Evolutionary conservation across 352 stramenopile species (phyloP).

Genomic region (Phytopythium kandeliae): DNA sequence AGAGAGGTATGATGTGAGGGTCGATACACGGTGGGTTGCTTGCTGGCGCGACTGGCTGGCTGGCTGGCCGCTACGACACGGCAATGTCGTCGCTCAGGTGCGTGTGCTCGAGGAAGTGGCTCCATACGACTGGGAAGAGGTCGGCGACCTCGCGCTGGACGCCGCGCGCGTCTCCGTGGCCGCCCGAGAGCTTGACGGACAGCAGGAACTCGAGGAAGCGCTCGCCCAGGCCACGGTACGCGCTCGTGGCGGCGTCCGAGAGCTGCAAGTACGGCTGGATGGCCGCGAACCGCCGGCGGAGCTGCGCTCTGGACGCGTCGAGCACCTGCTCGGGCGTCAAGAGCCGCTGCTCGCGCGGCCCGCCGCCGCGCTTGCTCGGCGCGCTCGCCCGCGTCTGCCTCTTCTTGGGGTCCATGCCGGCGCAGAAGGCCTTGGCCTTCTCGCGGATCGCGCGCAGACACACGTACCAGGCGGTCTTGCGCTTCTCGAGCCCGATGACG

Average conservation of each 20-base stretch:
- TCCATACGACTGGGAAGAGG: conserved; percentile 72
- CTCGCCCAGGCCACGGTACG: conserved; percentile 45
- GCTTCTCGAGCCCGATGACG: conserved; percentile 83
- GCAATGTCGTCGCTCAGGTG: conserved; percentile 34
- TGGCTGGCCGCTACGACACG: conserved; percentile 11
- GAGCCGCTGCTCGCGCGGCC: not conserved
- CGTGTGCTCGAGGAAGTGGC: conserved; percentile 50
- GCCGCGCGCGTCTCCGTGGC: conserved; percentile 14
- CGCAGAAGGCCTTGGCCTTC: conserved; percentile 67
- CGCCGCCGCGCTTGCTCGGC: not conserved
- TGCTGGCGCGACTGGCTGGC: not conserved
- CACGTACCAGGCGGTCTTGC: conserved; percentile 84
- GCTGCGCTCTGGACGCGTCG: conserved; percentile 16
- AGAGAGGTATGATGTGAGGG: too few species aligned
- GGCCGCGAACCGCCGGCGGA: conserved; percentile 46
- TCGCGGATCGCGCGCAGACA: conserved; percentile 83
- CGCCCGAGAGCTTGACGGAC: conserved; percentile 24
- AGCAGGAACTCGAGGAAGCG: conserved; percentile 62
- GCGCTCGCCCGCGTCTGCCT: conserved; percentile 7
- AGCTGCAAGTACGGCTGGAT: conserved; percentile 57
- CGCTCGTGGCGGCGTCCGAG: conserved; percentile 22
- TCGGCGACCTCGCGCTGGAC: conserved; percentile 46
- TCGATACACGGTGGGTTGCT: too few species aligned
- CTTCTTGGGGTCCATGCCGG: conserved; percentile 23
- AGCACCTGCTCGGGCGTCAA: conserved; percentile 15